Conservation (phyloP, 2,329 filamentous ascomycete species). For the Epichloe elymi region DNA sequence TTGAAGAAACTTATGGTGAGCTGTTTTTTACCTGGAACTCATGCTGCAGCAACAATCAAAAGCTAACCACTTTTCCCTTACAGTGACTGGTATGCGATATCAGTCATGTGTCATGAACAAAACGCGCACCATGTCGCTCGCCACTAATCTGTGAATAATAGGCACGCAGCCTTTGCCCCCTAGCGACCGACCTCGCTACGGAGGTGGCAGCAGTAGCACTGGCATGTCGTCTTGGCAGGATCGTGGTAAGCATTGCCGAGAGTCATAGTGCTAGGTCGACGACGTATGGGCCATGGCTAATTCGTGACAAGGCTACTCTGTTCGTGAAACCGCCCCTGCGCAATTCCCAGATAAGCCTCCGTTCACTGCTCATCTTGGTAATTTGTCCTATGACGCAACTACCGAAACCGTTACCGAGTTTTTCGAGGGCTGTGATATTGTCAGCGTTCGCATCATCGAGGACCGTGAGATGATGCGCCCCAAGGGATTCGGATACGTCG, state of each 20-base stretch:
- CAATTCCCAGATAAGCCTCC: slow-evolving; percentile 78
- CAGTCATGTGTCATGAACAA: not conserved
- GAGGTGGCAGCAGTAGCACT: slow-evolving; percentile 14
- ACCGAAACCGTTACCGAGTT: slow-evolving; percentile 73
- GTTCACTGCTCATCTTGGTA: slow-evolving; percentile 90
- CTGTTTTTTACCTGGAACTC: slow-evolving; percentile 11
- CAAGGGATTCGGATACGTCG: slow-evolving; percentile 94
- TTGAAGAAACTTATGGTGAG: slow-evolving; percentile 79
- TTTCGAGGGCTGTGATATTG: slow-evolving; percentile 72
- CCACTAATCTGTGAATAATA: slow-evolving; percentile 11
- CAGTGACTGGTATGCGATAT: slow-evolving; percentile 22
- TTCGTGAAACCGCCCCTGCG: slow-evolving; percentile 61
- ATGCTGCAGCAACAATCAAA: slow-evolving; percentile 1
- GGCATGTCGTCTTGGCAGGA: slow-evolving; percentile 28
- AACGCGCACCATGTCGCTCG: not conserved
- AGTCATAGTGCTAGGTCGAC: not conserved
- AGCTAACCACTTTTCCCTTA: slow-evolving; percentile 14
- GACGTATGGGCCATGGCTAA: slow-evolving; percentile 8
- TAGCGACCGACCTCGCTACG: slow-evolving; percentile 29
- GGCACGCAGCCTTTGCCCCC: slow-evolving; percentile 45
- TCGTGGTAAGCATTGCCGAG: slow-evolving; percentile 23
- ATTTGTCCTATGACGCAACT: slow-evolving; percentile 90
- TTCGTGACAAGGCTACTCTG: slow-evolving; percentile 34
- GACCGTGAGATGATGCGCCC: slow-evolving; percentile 88
- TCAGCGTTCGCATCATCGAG: slow-evolving; percentile 90